A percentile compares a stretch with the other conserved stretches of the same genome.
phyloP scores from a whole-genome alignment of 371 early-diverging fungal species.

The Rhizopus sp. region DNA sequence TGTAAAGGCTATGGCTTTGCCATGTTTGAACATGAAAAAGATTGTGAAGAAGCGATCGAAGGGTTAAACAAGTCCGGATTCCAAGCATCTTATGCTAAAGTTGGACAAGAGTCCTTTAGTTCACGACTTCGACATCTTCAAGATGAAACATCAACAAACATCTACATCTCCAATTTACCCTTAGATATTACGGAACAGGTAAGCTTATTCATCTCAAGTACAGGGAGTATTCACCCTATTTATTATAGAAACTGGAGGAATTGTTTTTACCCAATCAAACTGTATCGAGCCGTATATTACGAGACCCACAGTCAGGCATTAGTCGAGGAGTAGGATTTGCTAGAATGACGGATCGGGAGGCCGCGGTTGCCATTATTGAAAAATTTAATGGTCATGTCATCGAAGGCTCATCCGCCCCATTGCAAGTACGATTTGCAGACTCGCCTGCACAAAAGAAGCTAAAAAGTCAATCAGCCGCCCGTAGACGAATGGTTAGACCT shows the following conservation, averaged over 20 bases:
- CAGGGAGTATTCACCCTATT: background rate
- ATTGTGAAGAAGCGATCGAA: constrained; percentile 69
- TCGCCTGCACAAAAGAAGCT: constrained; percentile 78
- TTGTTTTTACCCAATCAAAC: constrained; percentile 69
- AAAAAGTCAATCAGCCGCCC: constrained; percentile 58
- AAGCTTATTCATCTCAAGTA: constrained; percentile 8
- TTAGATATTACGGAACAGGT: constrained; percentile 72
- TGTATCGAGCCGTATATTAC: constrained; percentile 73
- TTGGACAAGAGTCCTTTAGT: constrained; percentile 78
- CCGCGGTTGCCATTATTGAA: constrained; percentile 69
- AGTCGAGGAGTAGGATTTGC: constrained; percentile 86
- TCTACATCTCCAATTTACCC: constrained; percentile 85
- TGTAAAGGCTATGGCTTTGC: constrained; percentile 95
- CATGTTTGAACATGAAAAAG: constrained; percentile 75
- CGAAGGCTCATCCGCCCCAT: constrained; percentile 64
- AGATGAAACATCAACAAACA: constrained; percentile 77
- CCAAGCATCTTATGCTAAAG: constrained; percentile 77
- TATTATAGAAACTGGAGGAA: constrained; percentile 59
- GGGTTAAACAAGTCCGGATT: constrained; percentile 69
- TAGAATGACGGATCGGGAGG: constrained; percentile 72
- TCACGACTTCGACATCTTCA: constrained; percentile 74
- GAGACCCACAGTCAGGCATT: constrained; percentile 58
- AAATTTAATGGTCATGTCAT: constrained; percentile 66
- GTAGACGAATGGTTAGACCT: constrained; percentile 40
- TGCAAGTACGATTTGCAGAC: constrained; percentile 85